phyloP scores from a whole-genome alignment of 768 basidiomycete genomes.

The Gloeopeniophorella convolvens region DNA sequence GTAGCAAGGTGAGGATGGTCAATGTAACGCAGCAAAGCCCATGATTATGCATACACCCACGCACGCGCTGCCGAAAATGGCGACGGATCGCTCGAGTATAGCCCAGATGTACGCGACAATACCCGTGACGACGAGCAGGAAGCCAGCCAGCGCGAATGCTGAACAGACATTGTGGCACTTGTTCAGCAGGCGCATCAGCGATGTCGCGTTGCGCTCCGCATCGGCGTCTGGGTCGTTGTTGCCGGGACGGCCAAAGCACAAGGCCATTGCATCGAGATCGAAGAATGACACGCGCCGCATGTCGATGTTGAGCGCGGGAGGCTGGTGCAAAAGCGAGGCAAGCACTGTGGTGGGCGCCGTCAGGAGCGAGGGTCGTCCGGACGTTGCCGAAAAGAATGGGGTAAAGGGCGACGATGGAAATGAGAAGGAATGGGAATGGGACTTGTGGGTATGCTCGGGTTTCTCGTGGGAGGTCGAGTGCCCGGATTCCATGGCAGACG shows the following conservation, averaged over 20 bases:
- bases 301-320: conserved; percentile 14
- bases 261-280: background rate
- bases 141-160: conserved; percentile 12
- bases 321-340: conserved; percentile 5
- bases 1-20: too few species aligned
- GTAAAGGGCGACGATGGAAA: background rate
- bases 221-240: background rate
- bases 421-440: too few species aligned
- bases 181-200: conserved; percentile 12
- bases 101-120: conserved; percentile 14
- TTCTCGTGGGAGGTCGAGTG: background rate
- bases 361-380: background rate
- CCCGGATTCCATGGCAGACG: conserved; percentile 10
- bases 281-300: conserved; percentile 4
- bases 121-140: conserved; percentile 12
- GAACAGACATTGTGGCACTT: conserved; percentile 14
- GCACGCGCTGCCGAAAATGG: conserved; percentile 17
- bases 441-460: background rate
- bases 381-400: background rate
- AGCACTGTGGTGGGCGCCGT: background rate
- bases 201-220: conserved; percentile 7
- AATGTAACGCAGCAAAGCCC: conserved; percentile 10
- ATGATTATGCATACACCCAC: conserved; percentile 8
- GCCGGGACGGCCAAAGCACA: background rate
- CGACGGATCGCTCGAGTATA: conserved; percentile 7